Conservation (phyloP, 306 rosid genomes). For the Lagenaria siceraria region DNA sequence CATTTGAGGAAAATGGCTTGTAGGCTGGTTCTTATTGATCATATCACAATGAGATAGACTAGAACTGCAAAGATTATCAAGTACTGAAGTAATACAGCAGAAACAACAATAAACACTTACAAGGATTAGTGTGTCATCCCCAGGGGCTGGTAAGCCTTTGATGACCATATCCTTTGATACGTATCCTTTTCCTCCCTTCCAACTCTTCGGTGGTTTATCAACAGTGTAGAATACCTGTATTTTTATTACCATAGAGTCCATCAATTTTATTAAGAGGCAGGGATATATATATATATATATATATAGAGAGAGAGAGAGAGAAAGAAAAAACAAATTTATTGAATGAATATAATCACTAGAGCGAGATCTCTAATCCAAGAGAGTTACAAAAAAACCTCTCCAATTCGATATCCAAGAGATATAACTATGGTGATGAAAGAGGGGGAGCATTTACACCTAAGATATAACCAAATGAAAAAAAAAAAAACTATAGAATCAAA, state of each 20-base stretch:
- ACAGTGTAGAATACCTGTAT: conserved; percentile 72
- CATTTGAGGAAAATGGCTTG: background rate
- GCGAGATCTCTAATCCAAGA: background rate
- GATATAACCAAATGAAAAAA: background rate
- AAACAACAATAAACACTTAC: conserved; percentile 47
- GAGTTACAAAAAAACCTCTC: background rate
- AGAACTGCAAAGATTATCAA: background rate
- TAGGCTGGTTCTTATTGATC: background rate
- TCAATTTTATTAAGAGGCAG: background rate
- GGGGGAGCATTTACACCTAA: background rate
- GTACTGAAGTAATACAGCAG: background rate
- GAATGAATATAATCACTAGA: background rate
- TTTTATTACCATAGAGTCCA: conserved; percentile 9
- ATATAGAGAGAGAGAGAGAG: no score
- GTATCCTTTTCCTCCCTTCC: conserved; percentile 89
- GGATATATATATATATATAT: background rate
- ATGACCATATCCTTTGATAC: conserved; percentile 68
- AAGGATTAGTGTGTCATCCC: conserved; percentile 63
- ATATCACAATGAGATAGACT: background rate
- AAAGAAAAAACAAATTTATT: no score
- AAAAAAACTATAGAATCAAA: background rate
- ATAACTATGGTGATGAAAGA: background rate
- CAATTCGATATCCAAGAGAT: background rate
- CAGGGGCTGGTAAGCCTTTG: conserved; percentile 86
- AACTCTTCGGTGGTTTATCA: conserved; percentile 64